phyloP scores from a whole-genome alignment of 805 yeast species.

The Metschnikowia colocasiae region DNA sequence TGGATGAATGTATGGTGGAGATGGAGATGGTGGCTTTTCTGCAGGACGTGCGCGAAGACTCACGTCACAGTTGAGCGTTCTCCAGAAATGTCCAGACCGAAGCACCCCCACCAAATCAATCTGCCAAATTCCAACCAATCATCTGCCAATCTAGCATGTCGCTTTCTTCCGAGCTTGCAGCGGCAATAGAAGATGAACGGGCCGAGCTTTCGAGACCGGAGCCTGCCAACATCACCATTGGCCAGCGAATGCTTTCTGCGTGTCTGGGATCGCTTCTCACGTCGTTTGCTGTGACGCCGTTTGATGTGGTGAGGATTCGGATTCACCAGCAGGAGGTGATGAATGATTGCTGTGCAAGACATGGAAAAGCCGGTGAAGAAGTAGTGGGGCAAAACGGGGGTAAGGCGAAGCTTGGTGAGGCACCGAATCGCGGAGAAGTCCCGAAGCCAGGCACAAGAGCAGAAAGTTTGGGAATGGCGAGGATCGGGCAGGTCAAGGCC shows the following conservation, averaged over 20 bases:
- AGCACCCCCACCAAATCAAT: not conserved
- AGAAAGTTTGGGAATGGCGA: not conserved
- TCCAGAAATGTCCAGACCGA: not conserved
- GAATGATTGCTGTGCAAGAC: constrained; percentile 9
- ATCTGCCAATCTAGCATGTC: constrained; percentile 24
- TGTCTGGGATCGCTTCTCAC: constrained; percentile 72
- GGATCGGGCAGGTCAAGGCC: no score
- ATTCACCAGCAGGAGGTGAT: constrained; percentile 73
- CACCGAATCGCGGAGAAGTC: no score
- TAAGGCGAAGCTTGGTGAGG: no score
- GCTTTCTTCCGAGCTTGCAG: constrained; percentile 38
- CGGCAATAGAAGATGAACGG: constrained; percentile 34
- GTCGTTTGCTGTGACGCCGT: constrained; percentile 71
- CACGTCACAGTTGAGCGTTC: not conserved
- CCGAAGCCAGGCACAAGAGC: no score
- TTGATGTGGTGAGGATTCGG: constrained; percentile 75
- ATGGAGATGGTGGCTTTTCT: not conserved
- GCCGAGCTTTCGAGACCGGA: constrained; percentile 1
- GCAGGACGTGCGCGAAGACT: constrained; percentile 2
- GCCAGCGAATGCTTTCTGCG: constrained; percentile 74
- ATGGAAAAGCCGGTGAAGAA: not conserved
- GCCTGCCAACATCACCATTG: constrained; percentile 38
- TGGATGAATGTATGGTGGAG: not conserved
- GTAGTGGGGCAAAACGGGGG: no score
- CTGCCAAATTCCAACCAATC: not conserved